Evolutionary conservation across 345 rosid species (phyloP), one percentile per base, ranked within the genome.

Genomic region (Citrus hindsii): DNA sequence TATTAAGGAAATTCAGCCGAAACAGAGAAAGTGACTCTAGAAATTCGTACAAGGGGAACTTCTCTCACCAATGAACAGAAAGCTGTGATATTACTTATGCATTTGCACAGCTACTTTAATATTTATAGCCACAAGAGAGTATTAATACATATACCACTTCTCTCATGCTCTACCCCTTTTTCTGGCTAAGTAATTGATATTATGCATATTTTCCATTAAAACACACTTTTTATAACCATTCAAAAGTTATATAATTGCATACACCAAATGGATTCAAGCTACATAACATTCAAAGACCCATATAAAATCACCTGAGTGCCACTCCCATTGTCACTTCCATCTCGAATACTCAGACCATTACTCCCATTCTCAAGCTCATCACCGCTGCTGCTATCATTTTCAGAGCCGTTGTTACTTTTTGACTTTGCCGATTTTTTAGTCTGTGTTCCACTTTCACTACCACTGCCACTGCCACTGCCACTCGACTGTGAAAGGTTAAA

Each of bases 251-350:
- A 61, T 75, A 51, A 66, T 32, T 42, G 64, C 71, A 51, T 32
- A 22, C 30, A 51, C n/a, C 7, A 62, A 42, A 51, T 2, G 53
- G 28, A 1, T 27, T 46, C 9, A 40, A 64, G n/a, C 21, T 10
- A 64, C 53, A 40, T 51, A 66, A n/a, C 27, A 12, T 35, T 33
- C 9, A 75, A 58, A 76, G 32, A 35, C 32, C 42, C 74, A 35
- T 53, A 42, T 64, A 62, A 68, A 13, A 73, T 82, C 84, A 92
- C 97, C 93, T 92, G 92, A 71, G 91, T 89, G 76, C 91, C 97
- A 86, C 95, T 91, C 51, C 90, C 95, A 79, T 86, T 84, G 76
- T 92, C 95, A 72, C 91, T 91, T 82, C 94, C 92, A 83, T 83
- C 84, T 59, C 32, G 79, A 58, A 76, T 63, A 80, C 80, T 83